Evolutionary conservation across 345 rosid genomes (phyloP).

Genomic region (Nasturtium officinale): DNA sequence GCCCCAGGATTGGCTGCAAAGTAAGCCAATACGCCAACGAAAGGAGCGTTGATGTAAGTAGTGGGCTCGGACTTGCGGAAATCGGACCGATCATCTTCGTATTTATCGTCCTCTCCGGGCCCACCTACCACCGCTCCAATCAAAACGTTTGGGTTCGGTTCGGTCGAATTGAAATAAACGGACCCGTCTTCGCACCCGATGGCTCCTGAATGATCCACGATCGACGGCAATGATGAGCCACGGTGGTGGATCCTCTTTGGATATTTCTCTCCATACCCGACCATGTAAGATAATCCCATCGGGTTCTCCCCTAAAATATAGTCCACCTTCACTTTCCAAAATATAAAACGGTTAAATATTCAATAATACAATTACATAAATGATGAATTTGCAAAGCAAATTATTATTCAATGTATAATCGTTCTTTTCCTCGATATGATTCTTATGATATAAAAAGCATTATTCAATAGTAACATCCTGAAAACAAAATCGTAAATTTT

Average conservation of each 20-base stretch:
- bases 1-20: slow-evolving; percentile 73
- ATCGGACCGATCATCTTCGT: slow-evolving; percentile 67
- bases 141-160: slow-evolving; percentile 71
- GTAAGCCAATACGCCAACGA: slow-evolving; percentile 90
- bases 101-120: slow-evolving; percentile 71
- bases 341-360: not conserved
- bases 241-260: slow-evolving; percentile 93
- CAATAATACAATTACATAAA: not conserved
- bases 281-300: slow-evolving; percentile 83
- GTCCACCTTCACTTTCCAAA: slow-evolving; percentile 51
- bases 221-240: slow-evolving; percentile 80
- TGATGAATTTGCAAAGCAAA: not conserved
- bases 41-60: slow-evolving; percentile 93
- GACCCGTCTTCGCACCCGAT: slow-evolving; percentile 83
- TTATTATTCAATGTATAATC: not conserved
- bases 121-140: slow-evolving; percentile 94
- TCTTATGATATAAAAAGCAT: too few species aligned
- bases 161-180: slow-evolving; percentile 61
- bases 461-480: too few species aligned
- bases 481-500: too few species aligned
- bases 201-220: slow-evolving; percentile 59
- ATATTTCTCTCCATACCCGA: slow-evolving; percentile 70
- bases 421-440: not conserved
- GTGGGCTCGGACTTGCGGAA: slow-evolving; percentile 89
- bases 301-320: slow-evolving; percentile 95